phyloP scores from a whole-genome alignment of 805 yeast genomes.

The Hanseniaspora occidentalis region DNA sequence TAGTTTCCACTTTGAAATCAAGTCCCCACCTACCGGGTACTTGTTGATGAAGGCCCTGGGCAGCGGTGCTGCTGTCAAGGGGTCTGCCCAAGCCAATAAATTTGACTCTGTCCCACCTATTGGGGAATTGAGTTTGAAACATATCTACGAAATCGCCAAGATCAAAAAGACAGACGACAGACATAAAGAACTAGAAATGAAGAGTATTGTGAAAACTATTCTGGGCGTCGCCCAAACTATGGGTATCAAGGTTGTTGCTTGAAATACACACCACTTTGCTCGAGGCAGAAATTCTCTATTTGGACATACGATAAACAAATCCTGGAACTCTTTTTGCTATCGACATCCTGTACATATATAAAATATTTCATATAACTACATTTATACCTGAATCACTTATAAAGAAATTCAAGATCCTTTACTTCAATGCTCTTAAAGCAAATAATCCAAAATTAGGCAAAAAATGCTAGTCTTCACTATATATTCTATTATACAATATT shows the following conservation, averaged over 20 bases:
- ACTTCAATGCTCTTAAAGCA: too few species aligned
- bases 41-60: conserved; percentile 65
- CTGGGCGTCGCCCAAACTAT: conserved; percentile 81
- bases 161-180: conserved; percentile 79
- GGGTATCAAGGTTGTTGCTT: conserved; percentile 75
- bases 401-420: too few species aligned
- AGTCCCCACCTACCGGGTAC: conserved; percentile 87
- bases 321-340: too few species aligned
- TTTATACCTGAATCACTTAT: too few species aligned
- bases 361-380: not conserved
- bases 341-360: not conserved
- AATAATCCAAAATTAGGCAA: too few species aligned
- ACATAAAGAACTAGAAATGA: conserved; percentile 57
- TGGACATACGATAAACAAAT: too few species aligned
- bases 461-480: too few species aligned
- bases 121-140: conserved; percentile 70
- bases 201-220: conserved; percentile 69
- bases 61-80: conserved; percentile 47
- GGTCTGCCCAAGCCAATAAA: conserved; percentile 45
- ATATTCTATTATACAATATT: too few species aligned
- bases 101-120: conserved; percentile 24
- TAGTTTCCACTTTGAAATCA: conserved; percentile 72
- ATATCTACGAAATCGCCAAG: conserved; percentile 88
- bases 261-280: conserved; percentile 7
- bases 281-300: too few species aligned